Conservation (phyloP, 2,329 filamentous ascomycete genomes). For the Ascochyta viciae-villosae region DNA sequence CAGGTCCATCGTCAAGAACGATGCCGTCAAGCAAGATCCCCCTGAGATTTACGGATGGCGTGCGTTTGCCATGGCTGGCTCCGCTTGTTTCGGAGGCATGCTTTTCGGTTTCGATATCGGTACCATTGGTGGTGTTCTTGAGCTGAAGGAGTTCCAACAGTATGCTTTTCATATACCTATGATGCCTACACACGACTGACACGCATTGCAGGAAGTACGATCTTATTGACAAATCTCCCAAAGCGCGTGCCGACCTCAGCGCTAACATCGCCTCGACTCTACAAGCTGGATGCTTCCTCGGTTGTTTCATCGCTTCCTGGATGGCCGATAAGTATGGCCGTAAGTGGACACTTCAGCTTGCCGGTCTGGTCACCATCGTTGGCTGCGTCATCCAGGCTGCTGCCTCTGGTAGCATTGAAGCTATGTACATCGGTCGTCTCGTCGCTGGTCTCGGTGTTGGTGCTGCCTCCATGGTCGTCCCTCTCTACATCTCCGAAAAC, state of each 20-base stretch:
- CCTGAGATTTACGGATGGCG: conserved; percentile 74
- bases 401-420: conserved; percentile 65
- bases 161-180: conserved; percentile 41
- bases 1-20: conserved; percentile 68
- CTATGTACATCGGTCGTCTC: conserved; percentile 70
- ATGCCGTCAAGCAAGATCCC: conserved; percentile 73
- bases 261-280: conserved; percentile 76
- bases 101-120: conserved; percentile 72
- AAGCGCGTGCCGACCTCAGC: conserved; percentile 61
- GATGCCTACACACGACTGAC: neutral
- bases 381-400: conserved; percentile 71
- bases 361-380: conserved; percentile 64
- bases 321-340: conserved; percentile 64
- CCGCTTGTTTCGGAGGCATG: conserved; percentile 73
- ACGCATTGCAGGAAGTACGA: conserved; percentile 58
- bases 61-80: conserved; percentile 68
- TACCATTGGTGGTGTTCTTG: conserved; percentile 72
- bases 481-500: conserved; percentile 68
- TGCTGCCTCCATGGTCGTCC: conserved; percentile 64
- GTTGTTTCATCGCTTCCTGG: conserved; percentile 65
- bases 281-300: conserved; percentile 72
- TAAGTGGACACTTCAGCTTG: conserved; percentile 61
- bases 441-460: conserved; percentile 62
- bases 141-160: conserved; percentile 64
- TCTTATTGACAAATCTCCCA: conserved; percentile 51